phyloP scores from a whole-genome alignment of 306 rosid genomes.

The Oxytropis ochrocephala region DNA sequence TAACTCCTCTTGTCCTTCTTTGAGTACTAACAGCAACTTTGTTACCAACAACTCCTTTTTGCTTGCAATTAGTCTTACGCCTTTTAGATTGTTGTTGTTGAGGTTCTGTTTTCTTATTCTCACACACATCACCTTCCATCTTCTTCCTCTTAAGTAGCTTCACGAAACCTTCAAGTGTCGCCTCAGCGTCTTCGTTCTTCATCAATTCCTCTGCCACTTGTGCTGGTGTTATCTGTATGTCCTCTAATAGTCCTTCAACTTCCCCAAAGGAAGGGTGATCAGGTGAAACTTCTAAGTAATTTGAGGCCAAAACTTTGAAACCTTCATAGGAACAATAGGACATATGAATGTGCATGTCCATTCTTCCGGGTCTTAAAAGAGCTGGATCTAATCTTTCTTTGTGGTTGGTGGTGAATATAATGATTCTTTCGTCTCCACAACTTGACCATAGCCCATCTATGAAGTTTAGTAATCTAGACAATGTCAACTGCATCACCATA shows the following conservation, averaged over 20 bases:
- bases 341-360: constrained; percentile 94
- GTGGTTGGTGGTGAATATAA: constrained; percentile 84
- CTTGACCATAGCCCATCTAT: constrained; percentile 50
- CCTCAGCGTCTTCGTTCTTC: constrained; percentile 53
- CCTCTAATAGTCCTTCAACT: constrained; percentile 43
- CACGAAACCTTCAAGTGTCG: constrained; percentile 49
- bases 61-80: constrained; percentile 35
- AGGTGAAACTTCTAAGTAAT: constrained; percentile 43
- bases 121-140: constrained; percentile 54
- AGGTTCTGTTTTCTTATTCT: constrained; percentile 21
- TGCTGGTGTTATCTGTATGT: constrained; percentile 60
- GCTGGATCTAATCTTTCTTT: constrained; percentile 84
- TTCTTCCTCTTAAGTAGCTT: constrained; percentile 67
- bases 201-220: constrained; percentile 80
- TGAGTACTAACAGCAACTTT: not conserved
- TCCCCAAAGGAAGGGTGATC: constrained; percentile 44
- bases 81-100: constrained; percentile 25
- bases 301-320: constrained; percentile 66
- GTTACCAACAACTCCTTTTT: constrained; percentile 20
- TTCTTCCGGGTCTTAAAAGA: constrained; percentile 74
- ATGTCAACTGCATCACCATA: constrained; percentile 32
- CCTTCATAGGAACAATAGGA: constrained; percentile 66
- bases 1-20: constrained; percentile 39
- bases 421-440: constrained; percentile 69
- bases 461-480: constrained; percentile 45